Evolutionary conservation across 2,329 filamentous ascomycete genomes (phyloP).

Genomic region (Neofusicoccum cordaticola): DNA sequence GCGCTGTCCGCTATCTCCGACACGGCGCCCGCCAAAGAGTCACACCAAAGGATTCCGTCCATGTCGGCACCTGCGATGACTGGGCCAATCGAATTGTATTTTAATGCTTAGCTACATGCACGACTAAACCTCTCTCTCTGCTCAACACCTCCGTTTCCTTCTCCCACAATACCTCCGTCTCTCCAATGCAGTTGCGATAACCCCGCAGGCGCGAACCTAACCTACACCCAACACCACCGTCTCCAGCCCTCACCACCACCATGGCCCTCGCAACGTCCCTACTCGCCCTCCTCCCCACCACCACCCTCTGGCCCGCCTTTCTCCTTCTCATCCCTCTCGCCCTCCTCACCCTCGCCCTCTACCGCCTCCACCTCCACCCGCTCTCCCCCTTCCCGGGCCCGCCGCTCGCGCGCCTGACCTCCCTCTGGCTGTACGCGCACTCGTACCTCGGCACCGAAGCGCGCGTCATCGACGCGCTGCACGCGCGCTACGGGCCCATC

Average conservation of each 20-base stretch:
- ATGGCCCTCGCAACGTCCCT: constrained; percentile 22
- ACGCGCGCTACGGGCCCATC: constrained; percentile 20
- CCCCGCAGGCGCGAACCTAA: neutral
- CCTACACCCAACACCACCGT: no score
- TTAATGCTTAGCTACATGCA: neutral
- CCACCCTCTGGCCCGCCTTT: neutral
- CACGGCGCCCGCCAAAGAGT: neutral
- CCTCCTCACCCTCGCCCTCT: constrained; percentile 1
- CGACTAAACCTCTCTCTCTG: neutral
- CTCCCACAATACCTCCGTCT: neutral
- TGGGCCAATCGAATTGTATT: neutral
- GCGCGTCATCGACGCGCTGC: neutral
- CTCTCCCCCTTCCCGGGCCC: constrained; percentile 17
- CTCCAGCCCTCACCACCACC: constrained; percentile 18
- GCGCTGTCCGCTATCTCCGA: constrained; percentile 9
- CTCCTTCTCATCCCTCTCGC: neutral
- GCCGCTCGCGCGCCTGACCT: neutral
- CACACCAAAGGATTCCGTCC: neutral
- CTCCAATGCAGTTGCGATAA: neutral
- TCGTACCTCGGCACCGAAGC: constrained; percentile 13
- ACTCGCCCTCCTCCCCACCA: constrained; percentile 26
- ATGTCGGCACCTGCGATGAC: neutral
- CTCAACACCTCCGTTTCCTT: neutral
- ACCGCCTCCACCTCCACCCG: constrained; percentile 18
- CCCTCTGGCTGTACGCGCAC: constrained; percentile 11